Evolutionary conservation across 768 basidiomycete genomes (phyloP), one percentile per base, ranked within the genome.

Genomic region (Nidularia pulvinata): DNA sequence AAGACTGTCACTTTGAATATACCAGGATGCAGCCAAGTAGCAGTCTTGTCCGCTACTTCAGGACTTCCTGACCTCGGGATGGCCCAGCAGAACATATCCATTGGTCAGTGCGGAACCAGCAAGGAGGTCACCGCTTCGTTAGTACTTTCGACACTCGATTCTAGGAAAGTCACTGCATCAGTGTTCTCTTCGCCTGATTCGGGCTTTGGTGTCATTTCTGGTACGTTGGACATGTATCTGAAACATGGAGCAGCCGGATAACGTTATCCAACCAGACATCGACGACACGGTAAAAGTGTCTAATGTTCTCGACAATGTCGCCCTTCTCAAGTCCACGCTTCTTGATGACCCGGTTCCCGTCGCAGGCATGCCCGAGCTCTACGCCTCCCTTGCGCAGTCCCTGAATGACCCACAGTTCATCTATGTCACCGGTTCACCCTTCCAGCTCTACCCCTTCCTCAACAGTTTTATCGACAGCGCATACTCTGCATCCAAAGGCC

Each of bases 301-400:
- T 0, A 62, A 77, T 52, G 72, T 69, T 19, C 68, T 76, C 32
- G 64, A 77, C 57, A 70, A 58, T 34, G 50, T 63, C 3, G 59
- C 63, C 32, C 59, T 72, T n/a, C 57, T 71, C 39, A 66, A 73
- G 55, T 58, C 73, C 14, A 77, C 76, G 5, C 64, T 77, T 37
- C 59, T 76, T 44, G 73, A 77, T 19, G 66, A 70, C 45, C 75
- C 76, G 3, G 57, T 61, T 32, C 64, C 74, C 7, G 75, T 79
- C 7, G 7, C 69, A n/a, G 76, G 76, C n/a, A 79, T 79, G 77
- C 76, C 76, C 1, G 66, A 70, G 39, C 64, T 79, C n/a, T 79
- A 72, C 57, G 58, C 59, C 3, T 71, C 72, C 3, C 69, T 78
- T 34, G 59, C 70, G 6, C 53, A 55, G 30, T 69, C 72, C 1